These are phyloP conservation scores for Coniophora puteana DNA, from an alignment of 1,284 basidiomycete genomes.

Conservation along the genomic window DNA sequence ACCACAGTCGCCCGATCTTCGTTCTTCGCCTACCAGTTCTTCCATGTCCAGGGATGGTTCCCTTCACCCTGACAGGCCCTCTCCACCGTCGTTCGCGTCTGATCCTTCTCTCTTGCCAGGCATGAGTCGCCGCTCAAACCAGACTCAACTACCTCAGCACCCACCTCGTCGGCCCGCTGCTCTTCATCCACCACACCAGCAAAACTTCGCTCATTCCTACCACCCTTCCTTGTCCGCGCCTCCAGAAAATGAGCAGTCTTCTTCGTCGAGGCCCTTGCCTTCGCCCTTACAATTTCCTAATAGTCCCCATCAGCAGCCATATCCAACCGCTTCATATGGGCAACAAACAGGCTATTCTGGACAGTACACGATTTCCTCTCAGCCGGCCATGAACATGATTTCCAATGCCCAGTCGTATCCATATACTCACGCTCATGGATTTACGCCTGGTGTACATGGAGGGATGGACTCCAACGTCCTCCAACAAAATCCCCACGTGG, in stretches of 20 bases:
- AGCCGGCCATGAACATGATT: constrained; percentile 34
- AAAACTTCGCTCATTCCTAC: constrained; percentile 1
- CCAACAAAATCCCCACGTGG: constrained; percentile 30
- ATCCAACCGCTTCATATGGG: constrained; percentile 22
- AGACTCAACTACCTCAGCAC: neutral
- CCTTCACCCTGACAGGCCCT: neutral
- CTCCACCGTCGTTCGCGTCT: neutral
- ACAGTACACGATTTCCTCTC: constrained; percentile 45
- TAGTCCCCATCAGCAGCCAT: constrained; percentile 7
- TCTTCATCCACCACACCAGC: constrained; percentile 3
- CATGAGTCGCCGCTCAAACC: constrained; percentile 2
- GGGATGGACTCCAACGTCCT: constrained; percentile 27
- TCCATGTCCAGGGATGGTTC: constrained; percentile 7
- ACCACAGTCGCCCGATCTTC: too few species aligned
- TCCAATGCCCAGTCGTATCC: constrained; percentile 39
- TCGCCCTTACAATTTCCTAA: constrained; percentile 5
- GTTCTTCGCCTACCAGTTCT: neutral
- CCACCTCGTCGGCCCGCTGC: neutral
- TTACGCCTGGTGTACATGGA: constrained; percentile 21
- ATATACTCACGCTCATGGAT: constrained; percentile 22
- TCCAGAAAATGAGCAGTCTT: neutral
- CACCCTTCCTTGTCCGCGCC: neutral
- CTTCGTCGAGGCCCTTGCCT: too few species aligned
- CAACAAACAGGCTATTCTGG: constrained; percentile 36
- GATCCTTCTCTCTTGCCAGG: neutral